Conservation (phyloP, 768 basidiomycete species). For the Kwoniella pini region DNA sequence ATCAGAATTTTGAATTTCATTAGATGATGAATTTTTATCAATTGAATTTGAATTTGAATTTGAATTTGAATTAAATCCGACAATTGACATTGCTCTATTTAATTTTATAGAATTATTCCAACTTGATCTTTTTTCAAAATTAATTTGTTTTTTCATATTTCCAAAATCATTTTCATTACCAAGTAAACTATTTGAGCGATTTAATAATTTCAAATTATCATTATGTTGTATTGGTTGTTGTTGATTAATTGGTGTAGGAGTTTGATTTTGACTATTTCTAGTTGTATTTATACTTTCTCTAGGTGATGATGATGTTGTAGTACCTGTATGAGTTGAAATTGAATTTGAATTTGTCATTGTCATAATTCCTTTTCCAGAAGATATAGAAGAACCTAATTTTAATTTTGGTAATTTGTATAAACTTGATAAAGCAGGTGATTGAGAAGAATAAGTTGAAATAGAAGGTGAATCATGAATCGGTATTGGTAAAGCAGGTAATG, state of each 20-base stretch:
- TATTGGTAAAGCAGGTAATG: conserved; percentile 3
- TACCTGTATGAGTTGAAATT: background rate
- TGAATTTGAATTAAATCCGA: conserved; percentile 1
- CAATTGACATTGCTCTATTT: conserved; percentile 15
- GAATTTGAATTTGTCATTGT: background rate
- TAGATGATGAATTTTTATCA: too few relatives aligned
- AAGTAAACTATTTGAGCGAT: background rate
- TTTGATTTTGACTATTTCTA: background rate
- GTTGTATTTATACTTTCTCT: conserved; percentile 8
- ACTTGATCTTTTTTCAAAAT: conserved; percentile 7
- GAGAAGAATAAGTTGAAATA: background rate
- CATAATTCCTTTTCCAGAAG: background rate
- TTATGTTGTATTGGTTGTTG: background rate
- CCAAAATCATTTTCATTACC: background rate
- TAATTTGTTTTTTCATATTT: too few relatives aligned
- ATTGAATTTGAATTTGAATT: conserved; percentile 1
- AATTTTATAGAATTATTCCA: conserved; percentile 4
- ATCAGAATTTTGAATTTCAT: too few relatives aligned
- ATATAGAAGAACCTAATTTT: conserved; percentile 21
- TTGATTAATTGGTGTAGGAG: conserved; percentile 1
- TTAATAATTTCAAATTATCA: background rate
- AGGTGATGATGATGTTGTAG: background rate
- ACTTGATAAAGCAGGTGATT: background rate
- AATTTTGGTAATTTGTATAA: conserved; percentile 33
- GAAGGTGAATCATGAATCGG: conserved; percentile 12